A percentile compares a stretch with the other conserved stretches of the same genome.
phyloP scores from a whole-genome alignment of 257 asterid species.

The Jacaranda mimosifolia region DNA sequence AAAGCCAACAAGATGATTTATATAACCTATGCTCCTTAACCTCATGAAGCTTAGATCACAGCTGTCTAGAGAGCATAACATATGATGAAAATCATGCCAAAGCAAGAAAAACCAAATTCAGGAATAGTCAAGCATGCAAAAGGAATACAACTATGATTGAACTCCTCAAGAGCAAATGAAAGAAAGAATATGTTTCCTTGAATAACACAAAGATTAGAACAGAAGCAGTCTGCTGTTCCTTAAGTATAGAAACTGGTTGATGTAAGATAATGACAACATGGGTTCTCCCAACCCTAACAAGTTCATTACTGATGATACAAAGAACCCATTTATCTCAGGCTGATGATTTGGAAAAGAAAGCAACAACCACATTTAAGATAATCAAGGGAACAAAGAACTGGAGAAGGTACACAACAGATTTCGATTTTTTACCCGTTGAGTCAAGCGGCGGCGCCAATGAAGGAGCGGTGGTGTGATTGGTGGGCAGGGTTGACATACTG shows the following conservation, averaged over 20 bases:
- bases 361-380: slow-evolving; percentile 61
- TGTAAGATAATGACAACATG: background rate
- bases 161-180: background rate
- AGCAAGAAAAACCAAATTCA: background rate
- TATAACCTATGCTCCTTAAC: no score
- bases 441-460: slow-evolving; percentile 51
- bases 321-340: slow-evolving; percentile 40
- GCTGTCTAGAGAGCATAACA: no score
- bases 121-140: background rate
- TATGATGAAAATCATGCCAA: background rate
- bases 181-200: background rate
- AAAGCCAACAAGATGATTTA: background rate
- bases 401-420: slow-evolving; percentile 55
- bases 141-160: background rate
- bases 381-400: slow-evolving; percentile 76
- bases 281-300: background rate
- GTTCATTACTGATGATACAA: slow-evolving; percentile 22
- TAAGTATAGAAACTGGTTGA: background rate
- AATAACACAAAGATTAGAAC: background rate
- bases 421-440: slow-evolving; percentile 58
- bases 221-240: background rate
- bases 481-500: slow-evolving; percentile 55
- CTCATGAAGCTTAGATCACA: no score
- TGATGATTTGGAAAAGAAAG: slow-evolving; percentile 61
- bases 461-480: slow-evolving; percentile 44